Evolutionary conservation across 1,139 yeast genomes (phyloP), one percentile per base, ranked within the genome.

Genomic region (Pichia sp.): DNA sequence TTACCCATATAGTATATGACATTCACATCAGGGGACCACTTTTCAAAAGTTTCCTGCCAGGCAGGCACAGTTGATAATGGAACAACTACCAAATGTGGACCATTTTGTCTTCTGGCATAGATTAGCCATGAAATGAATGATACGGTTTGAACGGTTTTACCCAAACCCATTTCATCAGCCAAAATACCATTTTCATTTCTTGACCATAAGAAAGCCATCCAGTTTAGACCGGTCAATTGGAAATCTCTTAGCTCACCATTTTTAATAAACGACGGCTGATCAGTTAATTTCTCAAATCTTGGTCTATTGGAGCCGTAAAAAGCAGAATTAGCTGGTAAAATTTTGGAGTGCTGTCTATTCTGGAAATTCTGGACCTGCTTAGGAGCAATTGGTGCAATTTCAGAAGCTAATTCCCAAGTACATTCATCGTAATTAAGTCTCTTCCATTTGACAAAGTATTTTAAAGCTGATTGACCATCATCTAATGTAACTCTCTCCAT

Each of bases 121-220:
- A 92, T 80, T 44, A 94, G 73, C 97, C 97, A 92, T 41, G 95
- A 85, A 52, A 94, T 70, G 59, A 94, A 94, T 3, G 96, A 77
- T 11, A 94, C 96, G 0, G 98, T 92, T 67, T 92, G 99, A 29
- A 92, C 97, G 6, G 99, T 92, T 64, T 92, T 92, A 55, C 99
- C 99, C 46, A 94, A 73, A 47, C 99, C 99, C 99, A 94, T 94
- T 64, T 94, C 99, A 69, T 94, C 99, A 5, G 99, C 98, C 41
- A 94, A 69, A 45, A 94, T 94, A 46, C 99, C 99, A 64, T 92
- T 94, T 66, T 92, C 97, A 64, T 92, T 87, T 60, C 97, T 77
- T 3, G 96, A 86, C 98, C 98, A 94, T 52, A 94, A 71, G 61
- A 88, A 94, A 0, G 98, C 98, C 98, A 94, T 94, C 99, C 98